Percentiles rank a stretch among this genome's conserved stretches.
phyloP scores from a whole-genome alignment of 1,139 yeast species.

The Geotrichum reessii region DNA sequence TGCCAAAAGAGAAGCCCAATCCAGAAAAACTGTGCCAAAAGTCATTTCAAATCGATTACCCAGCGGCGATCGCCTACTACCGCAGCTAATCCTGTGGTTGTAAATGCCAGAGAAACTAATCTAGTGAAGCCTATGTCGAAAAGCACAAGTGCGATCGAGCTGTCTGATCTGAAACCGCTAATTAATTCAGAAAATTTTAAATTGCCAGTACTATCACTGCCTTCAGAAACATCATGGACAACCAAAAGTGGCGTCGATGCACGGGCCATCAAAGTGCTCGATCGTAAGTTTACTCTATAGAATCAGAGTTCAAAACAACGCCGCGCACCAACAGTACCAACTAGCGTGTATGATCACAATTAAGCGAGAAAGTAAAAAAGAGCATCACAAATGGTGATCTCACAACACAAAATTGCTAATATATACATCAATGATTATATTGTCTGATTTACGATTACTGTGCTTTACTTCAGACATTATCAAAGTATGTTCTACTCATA shows the following conservation, averaged over 20 bases:
- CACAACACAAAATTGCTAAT: background rate
- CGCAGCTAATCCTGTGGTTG: constrained; percentile 5
- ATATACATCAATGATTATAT: background rate
- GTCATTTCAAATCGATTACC: background rate
- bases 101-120: background rate
- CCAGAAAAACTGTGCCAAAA: background rate
- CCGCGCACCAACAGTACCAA: background rate
- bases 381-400: background rate
- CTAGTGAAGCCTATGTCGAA: background rate
- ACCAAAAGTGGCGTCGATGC: constrained; percentile 32
- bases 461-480: background rate
- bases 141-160: background rate
- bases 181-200: background rate
- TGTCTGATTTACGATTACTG: background rate
- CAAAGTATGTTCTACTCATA: background rate
- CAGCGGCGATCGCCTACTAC: constrained; percentile 12
- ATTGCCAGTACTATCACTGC: background rate
- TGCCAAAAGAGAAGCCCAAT: background rate
- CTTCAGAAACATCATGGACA: constrained; percentile 27
- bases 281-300: constrained; percentile 24
- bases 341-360: background rate
- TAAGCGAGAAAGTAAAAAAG: background rate
- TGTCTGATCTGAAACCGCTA: background rate
- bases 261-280: constrained; percentile 32
- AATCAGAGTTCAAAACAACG: background rate